Base-by-base conservation (phyloP, 179 eudicot genomes). In the Dionaea muscipula region DNA sequence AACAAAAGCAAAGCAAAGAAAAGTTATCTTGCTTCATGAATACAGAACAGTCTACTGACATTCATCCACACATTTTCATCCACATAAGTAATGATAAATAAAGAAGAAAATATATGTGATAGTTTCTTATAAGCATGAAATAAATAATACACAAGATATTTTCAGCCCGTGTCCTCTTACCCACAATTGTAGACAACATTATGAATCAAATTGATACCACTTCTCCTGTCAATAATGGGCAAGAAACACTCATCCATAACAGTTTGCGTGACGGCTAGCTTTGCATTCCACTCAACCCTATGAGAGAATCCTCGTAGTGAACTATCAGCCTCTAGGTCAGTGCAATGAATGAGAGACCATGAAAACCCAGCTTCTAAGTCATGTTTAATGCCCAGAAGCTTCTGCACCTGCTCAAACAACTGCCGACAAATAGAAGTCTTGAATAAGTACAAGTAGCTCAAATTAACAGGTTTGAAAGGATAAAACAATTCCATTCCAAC, bases 171-270 rank as follows among this genome's bases (percentile, higher is more conserved):
- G 11, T 45, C 10, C 14, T 26, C 53, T 48, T 60, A 60, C 64
- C 64, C 53, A 40, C 64, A 60, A 60, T 51, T 60, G 38, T 60
- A 60, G 11, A 87, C 66, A 52, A 91, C 84, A 62, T 78, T 87
- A 57, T 82, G 94, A 53, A 87, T 85, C 72, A 87, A 57, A 72
- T 84, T 84, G 61, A 91, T 74, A 51, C 86, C 82, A 60, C 93
- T 87, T 63, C 94, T 84, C 75, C 94, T 57, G 65, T 91, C 98
- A 56, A 64, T 56, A 56, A 91, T 75, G 33, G 96, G 94, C 82
- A 91, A 64, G 78, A 91, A 91, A 52, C 98, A 91, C 71, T 91
- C 98, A 46, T 87, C 83, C 94, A 91, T 84, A 59, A 91, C 79
- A 60, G 84, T 78, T 39, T 75, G 69, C 16, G 98, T 91, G 67